phyloP scores from a whole-genome alignment of 2,329 filamentous ascomycete genomes.

The Eutypella sp. region DNA sequence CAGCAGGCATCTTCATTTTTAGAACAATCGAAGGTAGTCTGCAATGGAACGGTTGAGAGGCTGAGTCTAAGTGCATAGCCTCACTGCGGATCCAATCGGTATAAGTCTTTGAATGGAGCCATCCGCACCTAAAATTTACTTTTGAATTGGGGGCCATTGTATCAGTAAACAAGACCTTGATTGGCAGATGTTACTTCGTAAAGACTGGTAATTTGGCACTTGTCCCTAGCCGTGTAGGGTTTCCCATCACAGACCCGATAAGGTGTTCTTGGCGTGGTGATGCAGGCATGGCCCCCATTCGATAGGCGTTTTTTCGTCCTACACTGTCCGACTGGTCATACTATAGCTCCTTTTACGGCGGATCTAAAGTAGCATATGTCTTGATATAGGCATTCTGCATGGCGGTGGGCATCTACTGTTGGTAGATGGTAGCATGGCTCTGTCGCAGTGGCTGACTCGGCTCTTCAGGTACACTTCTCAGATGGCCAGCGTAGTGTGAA shows the following conservation, averaged over 20 bases:
- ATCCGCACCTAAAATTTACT: background rate
- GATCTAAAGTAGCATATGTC: too few species aligned
- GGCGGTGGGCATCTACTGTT: too few species aligned
- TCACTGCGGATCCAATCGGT: background rate
- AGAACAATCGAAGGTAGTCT: background rate
- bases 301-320: too few species aligned
- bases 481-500: conserved; percentile 66
- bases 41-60: background rate
- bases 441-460: background rate
- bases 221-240: background rate
- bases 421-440: background rate
- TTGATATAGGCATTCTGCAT: too few species aligned
- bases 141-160: background rate
- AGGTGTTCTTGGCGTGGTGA: background rate
- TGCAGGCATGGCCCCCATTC: background rate
- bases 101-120: background rate
- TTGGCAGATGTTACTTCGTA: background rate
- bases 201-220: background rate
- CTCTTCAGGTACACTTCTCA: conserved; percentile 22
- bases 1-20: background rate
- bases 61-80: background rate
- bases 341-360: too few species aligned
- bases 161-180: background rate
- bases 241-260: background rate
- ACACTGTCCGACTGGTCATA: too few species aligned